Evolutionary conservation across 1,284 basidiomycete species (phyloP).

Genomic region (Meira nashicola): DNA sequence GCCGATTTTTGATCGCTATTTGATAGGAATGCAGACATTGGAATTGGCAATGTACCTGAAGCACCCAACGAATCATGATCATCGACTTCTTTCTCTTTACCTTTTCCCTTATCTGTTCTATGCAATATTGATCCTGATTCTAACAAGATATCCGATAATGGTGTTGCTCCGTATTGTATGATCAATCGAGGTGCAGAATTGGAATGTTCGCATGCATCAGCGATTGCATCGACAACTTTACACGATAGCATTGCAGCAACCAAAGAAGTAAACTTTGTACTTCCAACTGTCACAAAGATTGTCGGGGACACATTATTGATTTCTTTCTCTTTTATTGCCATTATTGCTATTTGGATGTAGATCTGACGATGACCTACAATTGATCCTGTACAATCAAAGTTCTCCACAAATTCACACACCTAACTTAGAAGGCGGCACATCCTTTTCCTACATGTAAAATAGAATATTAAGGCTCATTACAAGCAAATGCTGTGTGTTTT

Average conservation of each 20-base stretch:
- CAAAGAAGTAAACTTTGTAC: slow-evolving; percentile 2
- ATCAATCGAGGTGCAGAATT: background rate
- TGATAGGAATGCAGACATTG: too few species aligned
- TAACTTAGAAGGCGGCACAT: too few species aligned
- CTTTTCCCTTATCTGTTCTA: background rate
- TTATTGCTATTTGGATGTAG: background rate
- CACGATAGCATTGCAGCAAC: slow-evolving; percentile 1
- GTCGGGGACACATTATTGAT: background rate
- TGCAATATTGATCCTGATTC: background rate
- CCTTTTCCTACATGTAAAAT: too few species aligned
- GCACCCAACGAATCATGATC: background rate
- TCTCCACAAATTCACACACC: too few species aligned
- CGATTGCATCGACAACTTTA: background rate
- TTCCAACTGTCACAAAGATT: slow-evolving; percentile 10
- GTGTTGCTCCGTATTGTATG: slow-evolving; percentile 8
- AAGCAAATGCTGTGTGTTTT: too few species aligned
- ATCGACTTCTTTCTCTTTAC: background rate
- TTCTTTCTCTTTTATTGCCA: background rate
- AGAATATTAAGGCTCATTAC: too few species aligned
- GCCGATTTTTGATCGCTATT: too few species aligned
- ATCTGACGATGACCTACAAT: too few species aligned
- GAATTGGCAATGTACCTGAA: too few species aligned
- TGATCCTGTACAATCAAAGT: too few species aligned
- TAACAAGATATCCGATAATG: slow-evolving; percentile 1
- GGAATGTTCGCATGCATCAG: background rate